Conservation (phyloP, 164 flowering plant species). For the Piper longum region DNA sequence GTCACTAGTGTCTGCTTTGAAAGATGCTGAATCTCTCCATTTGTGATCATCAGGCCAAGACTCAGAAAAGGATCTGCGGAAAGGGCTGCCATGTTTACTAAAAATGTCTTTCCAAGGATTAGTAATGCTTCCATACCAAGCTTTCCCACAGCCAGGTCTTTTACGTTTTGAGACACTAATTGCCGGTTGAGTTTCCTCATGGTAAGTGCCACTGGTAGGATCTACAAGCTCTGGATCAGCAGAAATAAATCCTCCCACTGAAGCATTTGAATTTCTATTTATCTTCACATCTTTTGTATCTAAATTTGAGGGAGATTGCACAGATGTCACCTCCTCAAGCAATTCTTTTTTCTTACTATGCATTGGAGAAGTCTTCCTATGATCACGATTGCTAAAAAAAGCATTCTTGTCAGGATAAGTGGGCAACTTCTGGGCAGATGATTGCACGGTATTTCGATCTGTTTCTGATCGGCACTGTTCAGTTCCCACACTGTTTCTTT, state of each 20-base stretch:
- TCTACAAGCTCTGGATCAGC: not conserved
- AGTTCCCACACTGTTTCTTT: not conserved
- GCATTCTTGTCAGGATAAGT: constrained; percentile 5
- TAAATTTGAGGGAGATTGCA: not conserved
- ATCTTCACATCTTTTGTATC: constrained; percentile 6
- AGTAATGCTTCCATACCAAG: constrained; percentile 5
- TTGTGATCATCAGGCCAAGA: constrained; percentile 9
- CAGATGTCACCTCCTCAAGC: constrained; percentile 3
- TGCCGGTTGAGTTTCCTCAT: constrained; percentile 1
- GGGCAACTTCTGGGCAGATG: constrained; percentile 6
- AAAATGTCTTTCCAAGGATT: constrained; percentile 9
- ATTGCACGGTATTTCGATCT: not conserved
- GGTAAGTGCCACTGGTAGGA: constrained; percentile 1
- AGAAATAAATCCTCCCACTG: constrained; percentile 1
- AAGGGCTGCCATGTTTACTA: constrained; percentile 7
- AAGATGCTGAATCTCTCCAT: constrained; percentile 1
- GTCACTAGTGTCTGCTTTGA: constrained; percentile 1
- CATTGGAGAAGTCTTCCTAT: not conserved
- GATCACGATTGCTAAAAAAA: constrained; percentile 1
- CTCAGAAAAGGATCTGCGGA: constrained; percentile 12
- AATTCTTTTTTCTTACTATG: constrained; percentile 6
- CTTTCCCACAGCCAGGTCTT: not conserved
- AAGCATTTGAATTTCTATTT: not conserved
- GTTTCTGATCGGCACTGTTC: not conserved
- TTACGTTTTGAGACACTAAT: not conserved